Conservation (phyloP, 176 grass and related monocot genomes). For the Triticum monococcum region DNA sequence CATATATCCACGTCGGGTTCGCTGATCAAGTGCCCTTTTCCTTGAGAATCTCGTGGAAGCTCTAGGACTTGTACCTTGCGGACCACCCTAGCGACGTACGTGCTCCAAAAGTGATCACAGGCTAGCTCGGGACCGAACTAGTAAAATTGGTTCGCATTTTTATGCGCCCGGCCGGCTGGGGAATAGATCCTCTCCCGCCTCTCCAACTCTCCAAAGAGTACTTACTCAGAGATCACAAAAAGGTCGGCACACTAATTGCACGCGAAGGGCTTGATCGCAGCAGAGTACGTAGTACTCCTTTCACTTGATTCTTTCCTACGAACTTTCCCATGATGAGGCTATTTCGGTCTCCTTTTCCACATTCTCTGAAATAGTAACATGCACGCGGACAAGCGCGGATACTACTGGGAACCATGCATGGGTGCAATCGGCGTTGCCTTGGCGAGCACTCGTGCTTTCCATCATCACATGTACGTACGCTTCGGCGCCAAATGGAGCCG, state of each 20-base stretch:
- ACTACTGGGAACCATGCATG: neutral
- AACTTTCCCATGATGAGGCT: neutral
- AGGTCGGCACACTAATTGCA: neutral
- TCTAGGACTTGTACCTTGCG: neutral
- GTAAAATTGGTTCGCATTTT: constrained; percentile 27
- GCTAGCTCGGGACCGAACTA: neutral
- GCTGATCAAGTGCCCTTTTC: no score
- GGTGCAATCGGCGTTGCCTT: neutral
- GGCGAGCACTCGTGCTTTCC: no score
- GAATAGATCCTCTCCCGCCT: neutral
- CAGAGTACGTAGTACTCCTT: neutral
- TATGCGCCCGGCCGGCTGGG: neutral
- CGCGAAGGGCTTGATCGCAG: neutral
- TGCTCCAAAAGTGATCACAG: neutral
- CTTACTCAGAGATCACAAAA: neutral
- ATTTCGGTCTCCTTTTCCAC: neutral
- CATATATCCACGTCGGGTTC: neutral
- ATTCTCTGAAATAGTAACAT: neutral
- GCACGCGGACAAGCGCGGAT: neutral
- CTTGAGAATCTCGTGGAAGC: neutral
- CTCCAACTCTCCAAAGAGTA: constrained; percentile 13
- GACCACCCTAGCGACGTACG: neutral
- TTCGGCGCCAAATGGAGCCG: neutral
- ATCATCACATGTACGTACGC: neutral
- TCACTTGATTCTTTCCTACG: neutral